Conservation (phyloP, 1,284 basidiomycete genomes). For the Naganishia sp. region DNA sequence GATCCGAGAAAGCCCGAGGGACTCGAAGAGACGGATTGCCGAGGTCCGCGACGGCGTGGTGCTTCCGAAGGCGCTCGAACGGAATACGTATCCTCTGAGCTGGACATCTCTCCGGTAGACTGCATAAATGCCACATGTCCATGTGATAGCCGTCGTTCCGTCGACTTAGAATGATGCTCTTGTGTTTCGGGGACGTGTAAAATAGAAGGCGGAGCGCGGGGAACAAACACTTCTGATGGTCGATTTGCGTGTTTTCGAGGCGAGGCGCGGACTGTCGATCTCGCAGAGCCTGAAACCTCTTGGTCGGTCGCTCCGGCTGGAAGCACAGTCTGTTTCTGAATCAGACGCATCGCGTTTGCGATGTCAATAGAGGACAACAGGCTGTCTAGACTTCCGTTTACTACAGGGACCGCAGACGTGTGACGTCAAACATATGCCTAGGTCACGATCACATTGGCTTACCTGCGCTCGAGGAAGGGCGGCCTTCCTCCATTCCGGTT, state of each 20-base stretch:
- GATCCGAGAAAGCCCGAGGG: constrained; percentile 8
- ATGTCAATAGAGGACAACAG: constrained; percentile 26
- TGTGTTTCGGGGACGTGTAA: neutral
- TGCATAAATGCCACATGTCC: constrained; percentile 25
- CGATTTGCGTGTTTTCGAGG: neutral
- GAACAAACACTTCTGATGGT: constrained; percentile 14
- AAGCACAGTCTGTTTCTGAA: constrained; percentile 23
- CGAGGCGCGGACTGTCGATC: neutral
- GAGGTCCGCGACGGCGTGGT: neutral
- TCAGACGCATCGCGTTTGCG: constrained; percentile 30
- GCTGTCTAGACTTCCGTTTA: constrained; percentile 5
- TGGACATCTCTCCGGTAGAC: constrained; percentile 1
- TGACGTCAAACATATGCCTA: neutral
- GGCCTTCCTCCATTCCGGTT: too few species aligned
- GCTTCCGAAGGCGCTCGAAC: neutral
- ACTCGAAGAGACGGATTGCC: neutral
- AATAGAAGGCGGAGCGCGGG: constrained; percentile 22
- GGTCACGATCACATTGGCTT: neutral
- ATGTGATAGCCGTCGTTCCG: neutral
- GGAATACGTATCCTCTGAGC: constrained; percentile 17
- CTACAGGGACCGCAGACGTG: neutral
- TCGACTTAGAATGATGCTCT: neutral
- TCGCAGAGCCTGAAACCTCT: neutral
- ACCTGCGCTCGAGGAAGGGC: neutral
- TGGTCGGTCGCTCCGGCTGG: neutral